Conservation (phyloP, 208 protist genomes). For the Crithidia acanthocephali region DNA sequence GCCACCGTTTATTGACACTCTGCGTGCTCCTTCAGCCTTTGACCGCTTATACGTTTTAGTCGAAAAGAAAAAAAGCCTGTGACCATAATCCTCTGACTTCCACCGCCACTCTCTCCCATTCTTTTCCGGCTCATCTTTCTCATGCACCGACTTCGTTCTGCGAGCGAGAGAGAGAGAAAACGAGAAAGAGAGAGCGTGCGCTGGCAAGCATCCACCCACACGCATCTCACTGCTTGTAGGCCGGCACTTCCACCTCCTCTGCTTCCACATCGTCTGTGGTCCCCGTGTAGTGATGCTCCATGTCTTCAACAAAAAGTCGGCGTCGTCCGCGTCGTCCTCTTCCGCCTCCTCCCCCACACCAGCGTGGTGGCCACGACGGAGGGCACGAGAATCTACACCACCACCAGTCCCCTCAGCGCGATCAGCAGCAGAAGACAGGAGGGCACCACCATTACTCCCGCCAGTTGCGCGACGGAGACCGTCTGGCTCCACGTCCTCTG, state of each 20-base stretch:
- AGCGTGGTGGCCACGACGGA: neutral
- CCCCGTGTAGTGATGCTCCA: constrained; percentile 3
- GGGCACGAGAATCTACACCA: neutral
- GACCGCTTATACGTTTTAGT: no score
- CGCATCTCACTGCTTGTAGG: neutral
- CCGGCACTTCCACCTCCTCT: neutral
- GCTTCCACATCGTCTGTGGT: neutral
- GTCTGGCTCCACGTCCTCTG: constrained; percentile 2
- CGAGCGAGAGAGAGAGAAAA: neutral
- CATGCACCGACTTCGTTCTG: no score
- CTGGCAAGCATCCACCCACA: no score
- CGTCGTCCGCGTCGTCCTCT: constrained; percentile 12
- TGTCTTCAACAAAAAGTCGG: constrained; percentile 24
- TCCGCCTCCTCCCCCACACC: neutral
- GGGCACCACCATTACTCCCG: neutral
- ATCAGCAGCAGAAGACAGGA: neutral
- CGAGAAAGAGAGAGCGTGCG: neutral
- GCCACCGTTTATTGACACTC: no score
- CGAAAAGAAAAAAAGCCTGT: no score
- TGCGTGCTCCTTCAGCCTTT: no score
- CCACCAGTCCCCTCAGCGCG: neutral
- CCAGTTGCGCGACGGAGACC: neutral
- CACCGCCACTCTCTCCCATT: no score
- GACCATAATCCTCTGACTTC: no score
- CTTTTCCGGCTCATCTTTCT: no score